Evolutionary conservation across 306 rosid genomes (phyloP).

Genomic region (Casuarina cunninghamiana): DNA sequence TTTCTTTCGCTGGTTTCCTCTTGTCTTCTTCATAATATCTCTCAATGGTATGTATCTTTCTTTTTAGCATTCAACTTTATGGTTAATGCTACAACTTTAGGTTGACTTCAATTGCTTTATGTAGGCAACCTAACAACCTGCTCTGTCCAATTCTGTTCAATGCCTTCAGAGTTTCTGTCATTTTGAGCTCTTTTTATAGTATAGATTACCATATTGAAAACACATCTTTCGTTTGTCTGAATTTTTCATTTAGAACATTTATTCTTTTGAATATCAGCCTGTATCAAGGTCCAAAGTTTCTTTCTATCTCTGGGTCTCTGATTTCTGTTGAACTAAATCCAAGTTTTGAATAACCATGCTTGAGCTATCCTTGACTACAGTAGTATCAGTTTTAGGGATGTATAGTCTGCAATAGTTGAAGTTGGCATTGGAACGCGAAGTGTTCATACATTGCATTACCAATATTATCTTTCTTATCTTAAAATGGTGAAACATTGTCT

Average conservation of each 20-base stretch:
- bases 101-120: too few species aligned
- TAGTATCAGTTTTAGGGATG: background rate
- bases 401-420: background rate
- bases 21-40: constrained; percentile 45
- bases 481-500: background rate
- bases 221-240: background rate
- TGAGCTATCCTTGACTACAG: background rate
- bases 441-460: background rate
- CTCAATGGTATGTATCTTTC: constrained; percentile 47
- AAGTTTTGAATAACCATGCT: background rate
- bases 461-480: background rate
- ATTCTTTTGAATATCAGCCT: background rate
- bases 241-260: background rate
- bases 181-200: background rate
- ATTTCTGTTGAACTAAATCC: background rate
- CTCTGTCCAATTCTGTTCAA: too few species aligned
- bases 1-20: constrained; percentile 42
- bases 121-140: too few species aligned
- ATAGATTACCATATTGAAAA: too few species aligned
- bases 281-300: background rate
- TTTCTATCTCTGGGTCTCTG: background rate
- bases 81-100: background rate
- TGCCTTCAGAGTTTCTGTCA: too few species aligned
- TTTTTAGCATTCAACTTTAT: background rate
- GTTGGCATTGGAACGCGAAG: background rate